phyloP scores from a whole-genome alignment of 306 rosid species.

The Prunus mongolica region DNA sequence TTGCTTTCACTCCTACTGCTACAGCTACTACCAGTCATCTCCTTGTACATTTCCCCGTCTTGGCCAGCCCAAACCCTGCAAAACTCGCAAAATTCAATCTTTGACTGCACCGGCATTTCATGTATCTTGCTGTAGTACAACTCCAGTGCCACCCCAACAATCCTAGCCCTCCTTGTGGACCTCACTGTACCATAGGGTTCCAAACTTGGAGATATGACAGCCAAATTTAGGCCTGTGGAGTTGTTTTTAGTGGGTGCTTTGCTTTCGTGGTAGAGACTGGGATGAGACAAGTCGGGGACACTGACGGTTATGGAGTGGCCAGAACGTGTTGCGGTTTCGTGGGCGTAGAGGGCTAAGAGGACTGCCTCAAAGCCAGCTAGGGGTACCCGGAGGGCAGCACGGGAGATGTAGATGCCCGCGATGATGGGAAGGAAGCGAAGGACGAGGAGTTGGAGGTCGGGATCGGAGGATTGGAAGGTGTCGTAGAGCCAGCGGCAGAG shows the following conservation, averaged over 20 bases:
- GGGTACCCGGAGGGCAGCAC: conserved; percentile 40
- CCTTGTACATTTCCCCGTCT: conserved; percentile 29
- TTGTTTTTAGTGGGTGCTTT: conserved; percentile 21
- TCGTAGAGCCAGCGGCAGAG: conserved; percentile 93
- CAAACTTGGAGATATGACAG: conserved; percentile 38
- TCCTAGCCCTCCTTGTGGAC: conserved; percentile 61
- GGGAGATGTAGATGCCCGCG: conserved; percentile 63
- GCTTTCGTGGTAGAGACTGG: conserved; percentile 62
- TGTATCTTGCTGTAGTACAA: conserved; percentile 42
- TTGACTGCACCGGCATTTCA: conserved; percentile 38
- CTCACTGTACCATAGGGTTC: conserved; percentile 72
- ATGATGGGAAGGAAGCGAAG: conserved; percentile 66
- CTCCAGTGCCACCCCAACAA: conserved; percentile 63
- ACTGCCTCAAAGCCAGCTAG: conserved; percentile 81
- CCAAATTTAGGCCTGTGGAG: conserved; percentile 35
- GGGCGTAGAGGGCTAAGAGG: conserved; percentile 63
- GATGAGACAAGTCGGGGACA: conserved; percentile 54
- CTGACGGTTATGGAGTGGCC: conserved; percentile 50
- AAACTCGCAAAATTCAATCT: conserved; percentile 62
- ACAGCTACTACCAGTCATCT: background rate
- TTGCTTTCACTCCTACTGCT: background rate
- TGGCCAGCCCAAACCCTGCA: conserved; percentile 62
- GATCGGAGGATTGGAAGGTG: conserved; percentile 58
- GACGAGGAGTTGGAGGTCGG: conserved; percentile 59
- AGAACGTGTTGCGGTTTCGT: conserved; percentile 57